Conservation (phyloP, 2,329 filamentous ascomycete genomes). For the Exophiala calicioides region DNA sequence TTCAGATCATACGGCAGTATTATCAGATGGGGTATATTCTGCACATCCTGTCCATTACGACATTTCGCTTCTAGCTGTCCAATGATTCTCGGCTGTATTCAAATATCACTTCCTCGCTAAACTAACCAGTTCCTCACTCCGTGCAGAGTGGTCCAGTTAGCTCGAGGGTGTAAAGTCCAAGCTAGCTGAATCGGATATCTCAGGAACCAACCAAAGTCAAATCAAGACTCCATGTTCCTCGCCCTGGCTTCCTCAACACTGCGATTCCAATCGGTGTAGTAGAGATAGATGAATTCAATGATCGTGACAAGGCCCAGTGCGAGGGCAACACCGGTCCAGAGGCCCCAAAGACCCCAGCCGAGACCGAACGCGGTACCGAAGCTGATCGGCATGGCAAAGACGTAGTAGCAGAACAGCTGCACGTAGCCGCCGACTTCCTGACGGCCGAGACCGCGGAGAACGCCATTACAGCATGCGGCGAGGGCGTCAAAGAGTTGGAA, state of each 20-base stretch:
- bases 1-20: no score
- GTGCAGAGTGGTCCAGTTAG: not conserved
- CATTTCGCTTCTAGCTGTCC: no score
- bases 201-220: no score
- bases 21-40: no score
- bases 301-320: conserved; percentile 62
- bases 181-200: no score
- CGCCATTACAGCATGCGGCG: conserved; percentile 75
- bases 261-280: conserved; percentile 55
- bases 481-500: conserved; percentile 90
- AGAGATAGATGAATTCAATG: conserved; percentile 61
- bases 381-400: conserved; percentile 79
- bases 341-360: conserved; percentile 72
- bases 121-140: no score
- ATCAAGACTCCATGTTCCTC: conserved; percentile 54
- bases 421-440: conserved; percentile 90
- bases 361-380: conserved; percentile 76
- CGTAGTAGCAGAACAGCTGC: conserved; percentile 83
- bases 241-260: conserved; percentile 62
- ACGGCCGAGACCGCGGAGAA: conserved; percentile 81
- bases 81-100: no score
- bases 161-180: no score
- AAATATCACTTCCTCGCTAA: no score
- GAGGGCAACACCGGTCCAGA: conserved; percentile 78
- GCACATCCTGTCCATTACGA: no score